Percentiles rank a stretch among this genome's conserved stretches.
These are phyloP conservation scores for Aspergillus funiculosus DNA, from an alignment of 495 filamentous ascomycete species.

Conservation along the genomic window DNA sequence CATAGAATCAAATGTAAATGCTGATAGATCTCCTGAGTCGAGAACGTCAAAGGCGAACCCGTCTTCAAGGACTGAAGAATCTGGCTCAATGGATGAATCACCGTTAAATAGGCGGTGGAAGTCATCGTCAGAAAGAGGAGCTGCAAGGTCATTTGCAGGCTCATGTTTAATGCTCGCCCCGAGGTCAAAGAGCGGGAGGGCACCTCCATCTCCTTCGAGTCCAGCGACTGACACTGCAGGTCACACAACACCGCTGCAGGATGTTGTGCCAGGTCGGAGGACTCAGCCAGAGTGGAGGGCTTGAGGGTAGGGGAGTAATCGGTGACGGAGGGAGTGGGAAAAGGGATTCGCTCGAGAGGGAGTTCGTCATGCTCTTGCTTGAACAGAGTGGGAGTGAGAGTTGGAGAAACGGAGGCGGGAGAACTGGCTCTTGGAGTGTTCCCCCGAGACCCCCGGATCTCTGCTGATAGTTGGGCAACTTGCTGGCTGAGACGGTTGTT, in stretches of 20 bases:
- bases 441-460: slow-evolving; percentile 49
- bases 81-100: slow-evolving; percentile 63
- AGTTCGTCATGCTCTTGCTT: slow-evolving; percentile 53
- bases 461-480: slow-evolving; percentile 56
- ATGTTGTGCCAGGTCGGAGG: slow-evolving; percentile 98
- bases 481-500: slow-evolving; percentile 61
- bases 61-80: slow-evolving; percentile 72
- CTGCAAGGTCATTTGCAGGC: slow-evolving; percentile 41
- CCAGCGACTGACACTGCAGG: slow-evolving; percentile 97
- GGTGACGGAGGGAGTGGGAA: slow-evolving; percentile 44
- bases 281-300: slow-evolving; percentile 54
- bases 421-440: slow-evolving; percentile 36
- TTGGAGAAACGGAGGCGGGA: slow-evolving; percentile 38
- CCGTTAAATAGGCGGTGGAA: slow-evolving; percentile 63
- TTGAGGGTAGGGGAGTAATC: slow-evolving; percentile 47
- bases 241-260: slow-evolving; percentile 99
- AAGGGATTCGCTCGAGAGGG: slow-evolving; percentile 43
- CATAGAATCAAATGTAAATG: slow-evolving; percentile 79
- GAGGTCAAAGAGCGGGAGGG: slow-evolving; percentile 52
- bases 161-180: slow-evolving; percentile 40
- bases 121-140: slow-evolving; percentile 60
- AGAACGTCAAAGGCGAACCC: slow-evolving; percentile 63
- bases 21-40: slow-evolving; percentile 49
- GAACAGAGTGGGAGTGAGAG: slow-evolving; percentile 46
- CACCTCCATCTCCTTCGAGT: slow-evolving; percentile 52